Percentiles rank a stretch among this genome's conserved stretches.
Evolutionary conservation across 1,284 basidiomycete species (phyloP).

Genomic region (Trametes pubescens): DNA sequence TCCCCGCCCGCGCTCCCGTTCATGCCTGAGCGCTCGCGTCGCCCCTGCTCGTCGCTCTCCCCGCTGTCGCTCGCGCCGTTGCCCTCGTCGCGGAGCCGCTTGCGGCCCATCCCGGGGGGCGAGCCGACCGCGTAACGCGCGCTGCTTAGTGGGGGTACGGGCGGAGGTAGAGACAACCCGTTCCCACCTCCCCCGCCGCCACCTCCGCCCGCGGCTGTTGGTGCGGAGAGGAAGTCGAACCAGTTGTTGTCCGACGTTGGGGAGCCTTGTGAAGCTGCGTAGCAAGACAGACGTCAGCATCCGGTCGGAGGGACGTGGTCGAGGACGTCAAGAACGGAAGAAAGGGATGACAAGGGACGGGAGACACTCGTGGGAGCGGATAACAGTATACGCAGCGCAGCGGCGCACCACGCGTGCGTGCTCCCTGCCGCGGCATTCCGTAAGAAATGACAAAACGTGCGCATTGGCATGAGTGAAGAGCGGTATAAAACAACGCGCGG

Average conservation of each 20-base stretch:
- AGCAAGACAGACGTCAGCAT: neutral
- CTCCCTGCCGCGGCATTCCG: slow-evolving; percentile 5
- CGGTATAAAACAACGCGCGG: neutral
- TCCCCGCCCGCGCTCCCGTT: slow-evolving; percentile 16
- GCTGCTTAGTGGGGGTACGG: slow-evolving; percentile 36
- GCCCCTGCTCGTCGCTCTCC: slow-evolving; percentile 21
- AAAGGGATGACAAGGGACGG: slow-evolving; percentile 1
- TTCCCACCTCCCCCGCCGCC: neutral
- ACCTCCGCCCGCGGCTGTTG: slow-evolving; percentile 7
- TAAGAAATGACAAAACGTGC: neutral
- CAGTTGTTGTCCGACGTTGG: slow-evolving; percentile 30
- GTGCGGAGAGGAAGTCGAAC: slow-evolving; percentile 39
- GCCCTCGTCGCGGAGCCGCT: slow-evolving; percentile 36
- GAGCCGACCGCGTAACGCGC: slow-evolving; percentile 27
- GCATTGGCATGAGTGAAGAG: neutral
- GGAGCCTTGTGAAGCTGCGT: slow-evolving; percentile 21
- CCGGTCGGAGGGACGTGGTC: neutral
- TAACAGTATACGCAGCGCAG: neutral
- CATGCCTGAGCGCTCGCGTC: slow-evolving; percentile 14
- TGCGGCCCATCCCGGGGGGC: slow-evolving; percentile 34
- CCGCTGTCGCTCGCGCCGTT: slow-evolving; percentile 24
- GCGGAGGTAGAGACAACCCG: slow-evolving; percentile 30
- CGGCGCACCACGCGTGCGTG: neutral
- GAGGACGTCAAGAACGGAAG: neutral
- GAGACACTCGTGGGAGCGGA: slow-evolving; percentile 12